Percentiles rank a stretch among this genome's conserved stretches.
These are phyloP conservation scores for Eucalyptus microcorys DNA, from an alignment of 345 rosid species.

Conservation along the genomic window DNA sequence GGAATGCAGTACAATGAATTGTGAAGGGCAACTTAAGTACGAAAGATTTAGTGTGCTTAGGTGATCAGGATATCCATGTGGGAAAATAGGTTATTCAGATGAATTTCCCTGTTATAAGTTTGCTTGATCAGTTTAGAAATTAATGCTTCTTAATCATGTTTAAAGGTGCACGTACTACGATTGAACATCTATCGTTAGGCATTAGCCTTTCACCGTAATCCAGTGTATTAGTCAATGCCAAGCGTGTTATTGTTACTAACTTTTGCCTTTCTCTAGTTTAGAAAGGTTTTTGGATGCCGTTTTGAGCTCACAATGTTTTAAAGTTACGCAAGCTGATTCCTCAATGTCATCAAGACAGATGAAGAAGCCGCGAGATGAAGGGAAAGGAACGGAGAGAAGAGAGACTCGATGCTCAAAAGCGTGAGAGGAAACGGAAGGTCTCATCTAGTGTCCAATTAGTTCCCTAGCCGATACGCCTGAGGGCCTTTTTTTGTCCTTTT, in stretches of 20 bases:
- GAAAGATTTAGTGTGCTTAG: not conserved
- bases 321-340: not conserved
- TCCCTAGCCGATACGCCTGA: not conserved
- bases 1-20: not conserved
- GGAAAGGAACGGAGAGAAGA: constrained; percentile 26
- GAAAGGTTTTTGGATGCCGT: not conserved
- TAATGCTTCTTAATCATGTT: not conserved
- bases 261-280: not conserved
- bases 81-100: not conserved
- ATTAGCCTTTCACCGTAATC: not conserved
- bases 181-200: not conserved
- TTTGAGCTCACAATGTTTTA: not conserved
- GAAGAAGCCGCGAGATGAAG: constrained; percentile 28
- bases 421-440: constrained; percentile 28
- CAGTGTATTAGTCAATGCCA: not conserved
- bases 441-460: not conserved
- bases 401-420: constrained; percentile 14
- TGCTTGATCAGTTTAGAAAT: not conserved
- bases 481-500: too few relatives aligned
- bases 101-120: not conserved
- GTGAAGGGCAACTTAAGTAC: not conserved
- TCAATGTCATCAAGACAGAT: not conserved
- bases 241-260: not conserved
- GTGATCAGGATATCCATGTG: not conserved
- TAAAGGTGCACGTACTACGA: not conserved